phyloP scores from a whole-genome alignment of 345 rosid genomes.

The Brassica rapa region DNA sequence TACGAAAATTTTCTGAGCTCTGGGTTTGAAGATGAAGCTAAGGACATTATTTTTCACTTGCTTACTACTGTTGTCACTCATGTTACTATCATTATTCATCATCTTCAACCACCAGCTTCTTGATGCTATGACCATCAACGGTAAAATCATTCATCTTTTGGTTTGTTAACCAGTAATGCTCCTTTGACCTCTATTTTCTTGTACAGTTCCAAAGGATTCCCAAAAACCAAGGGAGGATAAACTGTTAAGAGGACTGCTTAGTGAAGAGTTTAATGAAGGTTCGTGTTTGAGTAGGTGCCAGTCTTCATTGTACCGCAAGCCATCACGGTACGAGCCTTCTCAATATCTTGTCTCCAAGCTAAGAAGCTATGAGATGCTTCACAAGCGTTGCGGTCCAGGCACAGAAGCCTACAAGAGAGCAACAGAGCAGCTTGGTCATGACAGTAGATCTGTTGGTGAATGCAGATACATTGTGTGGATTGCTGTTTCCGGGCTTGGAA shows the following conservation, averaged over 20 bases:
- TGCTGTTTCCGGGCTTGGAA: slow-evolving; percentile 57
- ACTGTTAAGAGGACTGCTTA: slow-evolving; percentile 50
- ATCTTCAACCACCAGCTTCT: neutral
- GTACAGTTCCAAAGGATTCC: slow-evolving; percentile 36
- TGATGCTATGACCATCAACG: neutral
- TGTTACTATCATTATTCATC: neutral
- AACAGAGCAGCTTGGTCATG: slow-evolving; percentile 32
- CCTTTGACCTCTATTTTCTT: neutral
- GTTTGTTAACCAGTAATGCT: neutral
- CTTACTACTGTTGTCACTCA: neutral
- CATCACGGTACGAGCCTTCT: slow-evolving; percentile 47
- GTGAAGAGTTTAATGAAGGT: slow-evolving; percentile 44
- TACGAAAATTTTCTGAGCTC: neutral
- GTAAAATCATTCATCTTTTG: slow-evolving; percentile 1
- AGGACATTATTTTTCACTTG: neutral
- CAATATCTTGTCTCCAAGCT: slow-evolving; percentile 53
- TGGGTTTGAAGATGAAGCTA: slow-evolving; percentile 22
- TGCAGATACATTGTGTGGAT: slow-evolving; percentile 62
- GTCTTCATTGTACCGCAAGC: slow-evolving; percentile 48
- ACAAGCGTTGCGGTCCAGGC: slow-evolving; percentile 59
- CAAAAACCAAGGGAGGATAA: slow-evolving; percentile 32
- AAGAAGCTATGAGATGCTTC: slow-evolving; percentile 56
- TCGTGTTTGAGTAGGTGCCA: slow-evolving; percentile 55
- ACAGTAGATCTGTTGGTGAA: slow-evolving; percentile 28
- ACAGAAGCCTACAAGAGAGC: slow-evolving; percentile 51